Conservation (phyloP, 2,329 filamentous ascomycete genomes). For the Tolypocladium pustulatum region DNA sequence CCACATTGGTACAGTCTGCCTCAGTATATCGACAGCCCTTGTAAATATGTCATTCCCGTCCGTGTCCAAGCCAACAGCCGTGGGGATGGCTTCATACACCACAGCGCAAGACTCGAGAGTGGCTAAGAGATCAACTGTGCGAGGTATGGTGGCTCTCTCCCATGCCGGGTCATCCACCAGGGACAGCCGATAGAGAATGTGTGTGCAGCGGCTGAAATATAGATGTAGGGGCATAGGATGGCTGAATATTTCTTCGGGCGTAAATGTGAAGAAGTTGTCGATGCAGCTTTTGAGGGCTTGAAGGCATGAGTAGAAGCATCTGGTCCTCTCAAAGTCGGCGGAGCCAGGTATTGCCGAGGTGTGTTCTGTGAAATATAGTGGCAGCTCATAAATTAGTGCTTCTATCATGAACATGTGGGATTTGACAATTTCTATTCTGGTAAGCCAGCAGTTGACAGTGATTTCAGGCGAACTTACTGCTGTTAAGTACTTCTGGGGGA, state of each 20-base stretch:
- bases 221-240: conserved; percentile 15
- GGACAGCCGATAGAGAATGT: conserved; percentile 14
- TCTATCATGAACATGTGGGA: background rate
- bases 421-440: background rate
- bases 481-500: background rate
- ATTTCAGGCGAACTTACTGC: background rate
- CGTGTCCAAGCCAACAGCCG: background rate
- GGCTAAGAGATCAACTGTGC: conserved; percentile 20
- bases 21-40: conserved; percentile 1
- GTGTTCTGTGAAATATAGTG: background rate
- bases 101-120: conserved; percentile 2
- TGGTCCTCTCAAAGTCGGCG: background rate
- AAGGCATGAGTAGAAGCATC: conserved; percentile 15
- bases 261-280: conserved; percentile 20
- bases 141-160: conserved; percentile 21
- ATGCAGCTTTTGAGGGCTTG: conserved; percentile 14
- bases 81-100: background rate
- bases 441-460: background rate
- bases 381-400: background rate
- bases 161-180: conserved; percentile 25
- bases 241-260: conserved; percentile 13
- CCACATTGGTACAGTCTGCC: conserved; percentile 5
- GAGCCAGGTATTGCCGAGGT: background rate
- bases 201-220: conserved; percentile 21
- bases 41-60: conserved; percentile 4